Evolutionary conservation across 352 stramenopile genomes (phyloP), one percentile per base, ranked within the genome.

Genomic region (Pythium sp.): DNA sequence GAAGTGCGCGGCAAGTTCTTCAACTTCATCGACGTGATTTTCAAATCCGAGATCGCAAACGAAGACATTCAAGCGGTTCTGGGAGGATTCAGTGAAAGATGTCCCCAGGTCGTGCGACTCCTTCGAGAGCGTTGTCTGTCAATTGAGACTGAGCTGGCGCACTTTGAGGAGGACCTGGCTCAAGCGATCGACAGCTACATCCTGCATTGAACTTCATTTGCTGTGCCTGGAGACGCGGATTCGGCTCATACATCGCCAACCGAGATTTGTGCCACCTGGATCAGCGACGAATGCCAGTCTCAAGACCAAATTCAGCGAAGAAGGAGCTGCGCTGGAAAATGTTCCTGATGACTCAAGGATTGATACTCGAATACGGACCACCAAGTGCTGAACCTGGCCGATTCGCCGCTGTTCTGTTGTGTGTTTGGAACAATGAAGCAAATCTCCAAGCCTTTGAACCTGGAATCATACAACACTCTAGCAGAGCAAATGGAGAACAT

Each of bases 391-490:
- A 67, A 89, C 38, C 72, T 90, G 18, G 72, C 90, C 12, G 74
- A 88, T 64, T 79, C 81, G 18, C 89, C 81, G 38, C 56, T 90
- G 1, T 89, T 78, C 58, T 92, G 81, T 59, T 81, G 73, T n/a
- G 75, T 92, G 2, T 69, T 76, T n/a, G 72, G 77, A 24, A 24
- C 76, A 8, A 89, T 78, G 1, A 59, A 66, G 28, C 12, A 30
- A 7, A 18, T 73, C 0, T 2, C 49, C 0, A 56, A 26, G 47
- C 15, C 47, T 8, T n/a, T 24, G 26, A 28, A 49, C 9, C 14
- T 41, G 0, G 41, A 58, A 5, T 47, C 22, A 6, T 28, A 20
- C 5, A 65, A 12, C 18, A 47, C 65, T 24, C 43, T 60, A 12
- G 36, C 58, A 0, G 68, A 82, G 26, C 72, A 81, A 60, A 81